A percentile compares a stretch with the other conserved stretches of the same genome.
Evolutionary conservation across 2,329 filamentous ascomycete genomes (phyloP).

Genomic region (Thelonectria rubi): DNA sequence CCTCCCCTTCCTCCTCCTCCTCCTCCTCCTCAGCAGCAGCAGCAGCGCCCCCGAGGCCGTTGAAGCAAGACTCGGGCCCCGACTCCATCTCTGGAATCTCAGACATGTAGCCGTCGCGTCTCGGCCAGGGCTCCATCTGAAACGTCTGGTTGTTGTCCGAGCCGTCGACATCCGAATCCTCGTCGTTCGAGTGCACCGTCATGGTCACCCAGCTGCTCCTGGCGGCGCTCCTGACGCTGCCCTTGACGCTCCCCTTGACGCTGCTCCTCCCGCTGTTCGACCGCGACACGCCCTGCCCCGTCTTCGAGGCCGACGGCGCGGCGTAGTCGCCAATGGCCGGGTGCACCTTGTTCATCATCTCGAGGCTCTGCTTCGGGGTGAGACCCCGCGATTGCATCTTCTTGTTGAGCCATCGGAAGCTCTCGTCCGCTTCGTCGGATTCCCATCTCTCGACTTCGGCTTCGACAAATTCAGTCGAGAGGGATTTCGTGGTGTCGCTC

Average conservation of each 20-base stretch:
- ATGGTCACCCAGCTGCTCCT: constrained; percentile 16
- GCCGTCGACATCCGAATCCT: background rate
- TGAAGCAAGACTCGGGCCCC: no score
- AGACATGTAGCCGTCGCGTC: background rate
- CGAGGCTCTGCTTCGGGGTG: constrained; percentile 20
- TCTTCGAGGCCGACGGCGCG: background rate
- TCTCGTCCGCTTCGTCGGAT: constrained; percentile 9
- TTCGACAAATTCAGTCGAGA: no score
- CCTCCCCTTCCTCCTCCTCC: no score
- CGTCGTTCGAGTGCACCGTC: constrained; percentile 3
- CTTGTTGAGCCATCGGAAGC: constrained; percentile 24
- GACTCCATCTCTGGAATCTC: background rate
- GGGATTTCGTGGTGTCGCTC: no score
- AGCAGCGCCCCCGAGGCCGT: background rate
- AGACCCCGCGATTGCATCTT: constrained; percentile 26
- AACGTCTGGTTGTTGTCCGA: no score
- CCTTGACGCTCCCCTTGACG: background rate
- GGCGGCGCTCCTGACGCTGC: background rate
- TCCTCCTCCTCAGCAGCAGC: no score
- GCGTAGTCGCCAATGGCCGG: constrained; percentile 34
- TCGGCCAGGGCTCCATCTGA: background rate
- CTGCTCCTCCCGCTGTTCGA: background rate
- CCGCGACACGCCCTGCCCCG: no score
- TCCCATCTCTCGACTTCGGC: background rate
- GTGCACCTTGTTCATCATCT: constrained; percentile 26